Base-by-base conservation (phyloP, 2,329 filamentous ascomycete species). In the Trichoderma oligosporum region DNA sequence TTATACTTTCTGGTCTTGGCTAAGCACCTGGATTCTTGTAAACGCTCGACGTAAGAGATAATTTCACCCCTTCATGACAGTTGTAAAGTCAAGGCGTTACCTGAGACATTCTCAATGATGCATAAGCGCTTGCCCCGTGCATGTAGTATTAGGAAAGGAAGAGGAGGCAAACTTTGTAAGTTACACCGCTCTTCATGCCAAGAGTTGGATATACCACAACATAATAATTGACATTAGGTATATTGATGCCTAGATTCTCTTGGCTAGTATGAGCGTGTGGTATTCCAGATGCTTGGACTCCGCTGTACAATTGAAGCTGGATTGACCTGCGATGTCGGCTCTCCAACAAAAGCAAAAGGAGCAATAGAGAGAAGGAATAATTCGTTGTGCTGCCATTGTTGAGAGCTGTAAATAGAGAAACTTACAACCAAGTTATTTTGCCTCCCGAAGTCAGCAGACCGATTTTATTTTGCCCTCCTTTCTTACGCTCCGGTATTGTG, bases 161-260 rank as follows among this genome's bases (percentile, higher is more conserved):
- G 24, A 36, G 39, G 41, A 27, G 31, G 4, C n/a, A 35, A 22
- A 22, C n/a, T 35, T 12, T n/a, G 31, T 7, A 12, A 16, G n/a
- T 54, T 22, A 55, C 41, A 55, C 52, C 52, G 52, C 52, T 45
- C 12, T 46, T 46, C 18, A 24, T 35, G 5, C 42, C 29, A 12
- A 4, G n/a, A 20, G 11, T 36, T 29, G 24, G 16, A 20, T 22
- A 14, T 38, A 7, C 2, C 8, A 24, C 35, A 24, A 29, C 22
- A n/a, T 31, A 31, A 6, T 14, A 11, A 31, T 6, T 31, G 2
- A 11, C 12, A n/a, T n/a, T 9, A 11, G 22, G 2, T 55, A 8
- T n/a, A 8, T 12, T 16, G 16, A 14, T 38, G 22, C 18, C 22
- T 35, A 27, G 31, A 31, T 31, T 12, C 11, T 22, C 9, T 46